Evolutionary conservation across 2,329 filamentous ascomycete species (phyloP), one percentile per base, ranked within the genome.

Genomic region (Aspergillus pseudoterreus): DNA sequence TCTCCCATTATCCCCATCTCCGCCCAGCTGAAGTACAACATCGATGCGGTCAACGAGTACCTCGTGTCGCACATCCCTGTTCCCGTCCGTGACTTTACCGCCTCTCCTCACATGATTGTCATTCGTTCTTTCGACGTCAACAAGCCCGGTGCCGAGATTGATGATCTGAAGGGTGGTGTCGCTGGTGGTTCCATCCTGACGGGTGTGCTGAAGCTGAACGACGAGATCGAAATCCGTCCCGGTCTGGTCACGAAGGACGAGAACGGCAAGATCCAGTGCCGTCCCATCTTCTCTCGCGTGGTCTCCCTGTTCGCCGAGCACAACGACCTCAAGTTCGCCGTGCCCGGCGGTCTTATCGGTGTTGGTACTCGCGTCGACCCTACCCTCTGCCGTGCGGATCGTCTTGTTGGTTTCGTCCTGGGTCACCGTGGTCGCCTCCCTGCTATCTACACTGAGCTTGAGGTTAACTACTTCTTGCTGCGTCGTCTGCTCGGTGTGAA

Each of bases 61-160:
- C 89, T 99, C 60, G 90, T 96, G 73, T 91, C 90, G 69, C 95
- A 90, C 66, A 96, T 99, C 64, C 94, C 94, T 22, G 87, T 97
- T 9, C 94, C 94, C 14, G 77, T 87, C 54, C 84, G 94, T 73
- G 92, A 97, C 74, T 97, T 99, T 78, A 85, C 85, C 62, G 84
- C 88, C 64, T 89, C 92, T 60, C 94, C 94, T 41, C 92, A 96
- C 77, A 96, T 99, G 90, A 99, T 99, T 67, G 87, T 99, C 70
- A 99, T 99, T 73, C 90, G 94, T 74, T 97, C 92, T 2, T 99
- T 99, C 73, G 94, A 99, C 69, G 95, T 99, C 68, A 99, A 99
- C 85, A 99, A 99, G 83, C 94, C 94, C 39, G 94, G 94, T 82
- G 92, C 94, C 39, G 94, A 96, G 76, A 97, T 99, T 60, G 92